phyloP scores from a whole-genome alignment of 257 asterid species.

The Forsythia suspensa region DNA sequence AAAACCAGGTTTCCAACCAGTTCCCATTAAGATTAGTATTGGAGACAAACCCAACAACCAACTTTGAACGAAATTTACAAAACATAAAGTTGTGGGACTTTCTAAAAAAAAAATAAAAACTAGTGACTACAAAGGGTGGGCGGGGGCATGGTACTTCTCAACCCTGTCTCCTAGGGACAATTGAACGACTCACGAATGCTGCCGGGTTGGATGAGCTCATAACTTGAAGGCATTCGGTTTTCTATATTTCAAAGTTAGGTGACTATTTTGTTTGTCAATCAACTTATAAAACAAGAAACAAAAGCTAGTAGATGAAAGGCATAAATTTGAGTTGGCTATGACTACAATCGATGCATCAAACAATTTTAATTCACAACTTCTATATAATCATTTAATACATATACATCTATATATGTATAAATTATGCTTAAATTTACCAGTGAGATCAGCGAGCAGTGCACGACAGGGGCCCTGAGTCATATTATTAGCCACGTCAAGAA shows the following conservation, averaged over 20 bases:
- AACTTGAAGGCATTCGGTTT: neutral
- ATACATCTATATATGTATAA: neutral
- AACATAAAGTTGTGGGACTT: too few species aligned
- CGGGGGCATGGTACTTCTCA: neutral
- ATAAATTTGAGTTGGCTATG: neutral
- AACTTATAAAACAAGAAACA: neutral
- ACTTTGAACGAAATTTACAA: too few species aligned
- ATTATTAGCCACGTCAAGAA: slow-evolving; percentile 83
- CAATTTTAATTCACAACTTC: too few species aligned
- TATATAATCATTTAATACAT: too few species aligned
- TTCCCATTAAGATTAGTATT: neutral
- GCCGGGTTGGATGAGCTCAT: neutral
- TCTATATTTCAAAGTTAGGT: neutral
- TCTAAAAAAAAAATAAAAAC: too few species aligned
- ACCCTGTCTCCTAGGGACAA: neutral
- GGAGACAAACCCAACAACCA: neutral
- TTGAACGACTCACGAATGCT: neutral
- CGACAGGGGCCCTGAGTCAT: slow-evolving; percentile 92
- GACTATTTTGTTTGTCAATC: neutral
- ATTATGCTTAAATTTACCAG: slow-evolving; percentile 38
- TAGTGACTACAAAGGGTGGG: neutral
- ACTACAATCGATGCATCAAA: neutral
- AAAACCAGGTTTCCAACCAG: neutral
- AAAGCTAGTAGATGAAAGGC: neutral
- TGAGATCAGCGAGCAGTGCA: slow-evolving; percentile 87